Evolutionary conservation across 2,329 filamentous ascomycete genomes (phyloP), one percentile per base, ranked within the genome.

Genomic region (Aspergillus terreus): DNA sequence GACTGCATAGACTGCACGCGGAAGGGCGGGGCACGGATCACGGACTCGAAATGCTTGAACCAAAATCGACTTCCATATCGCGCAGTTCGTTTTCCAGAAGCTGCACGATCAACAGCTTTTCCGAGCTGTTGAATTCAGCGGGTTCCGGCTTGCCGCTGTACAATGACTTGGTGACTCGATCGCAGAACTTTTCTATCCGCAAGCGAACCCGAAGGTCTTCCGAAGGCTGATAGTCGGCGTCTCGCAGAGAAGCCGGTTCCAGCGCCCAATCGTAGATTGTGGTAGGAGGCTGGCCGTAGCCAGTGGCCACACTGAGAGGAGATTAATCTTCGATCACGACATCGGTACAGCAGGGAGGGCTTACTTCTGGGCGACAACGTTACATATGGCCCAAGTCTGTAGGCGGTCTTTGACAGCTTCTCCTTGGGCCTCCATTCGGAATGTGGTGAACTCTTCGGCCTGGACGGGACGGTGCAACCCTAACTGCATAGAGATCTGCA

Each of bases 371-470:
- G 83, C 82, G 9, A 85, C 82, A 51, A 85, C 80, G 59, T 86
- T 86, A 70, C 83, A 85, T 4, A 83, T 78, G 1, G 82, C 81
- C 83, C 83, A 87, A 2, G 83, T 86, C 60, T 83, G 78, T 32
- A 85, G 70, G 14, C 83, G 76, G 65, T 86, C 83, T 35, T 81
- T 78, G 49, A 85, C 75, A 50, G 84, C 82, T 61, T 84, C 82
- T 25, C 82, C 80, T 56, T 78, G 72, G 12, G 84, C 68, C 50
- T 82, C 71, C 58, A 76, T 72, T 15, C 70, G 68, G 57, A 76
- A 76, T 4, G 75, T 76, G 4, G 70, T 74, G 51, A 77, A 77
- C 53, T 77, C 75, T 60, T 84, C 81, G 1, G 82, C 78, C 59
- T 85, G 82, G 0, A 81, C 82, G 0, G 82, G 82, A 30, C 82